Base-by-base conservation (phyloP, 495 filamentous ascomycete species). In the Xylaria cubensis region DNA sequence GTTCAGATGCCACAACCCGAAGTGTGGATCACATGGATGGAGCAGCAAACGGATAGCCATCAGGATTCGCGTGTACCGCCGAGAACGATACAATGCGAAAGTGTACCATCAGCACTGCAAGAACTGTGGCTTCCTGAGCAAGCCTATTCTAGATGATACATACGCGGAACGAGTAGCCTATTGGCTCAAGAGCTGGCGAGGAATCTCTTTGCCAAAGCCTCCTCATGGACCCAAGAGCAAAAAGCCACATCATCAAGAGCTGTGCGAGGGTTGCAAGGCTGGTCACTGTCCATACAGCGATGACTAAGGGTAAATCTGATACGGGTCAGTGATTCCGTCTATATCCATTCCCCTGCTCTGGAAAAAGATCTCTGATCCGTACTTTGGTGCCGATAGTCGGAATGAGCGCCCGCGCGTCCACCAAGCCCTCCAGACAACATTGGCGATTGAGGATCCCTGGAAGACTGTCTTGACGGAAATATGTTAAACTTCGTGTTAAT, bases 131-230 rank as follows among this genome's bases (percentile, higher is more conserved):
- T 67, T 21, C 6, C 72, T 84, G 7, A 76, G 77, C 67, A 69
- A 78, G 70, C 83, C 82, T 10, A 24, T 75, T 50, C 72, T 84
- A 66, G 82, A 84, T 74, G 68, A 77, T 65, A 81, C 78, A 53
- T 88, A 88, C 74, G 83, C 82, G 70, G 83, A 86, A 71, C 79
- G 86, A 72, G 79, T 88, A 17, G 78, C 84, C 32, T 87, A 87
- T 75, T 75, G 84, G 73, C 70, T 88, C 32, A 85, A 84, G 75
- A 83, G 82, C 73, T 88, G 86, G 85, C 76, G 74, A 78, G 84
- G 85, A 26, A 73, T 86, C n/a, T 69, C 79, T 69, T 69, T 83
- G 59, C 76, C 84, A 61, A 51, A 0, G 34, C 81, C 79, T 7
- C 32, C 10, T 53, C 72, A 74, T 70, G 77, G 70, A 56, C 73